Evolutionary conservation across 257 asterid genomes (phyloP).

Genomic region (Gynochthodes officinalis): DNA sequence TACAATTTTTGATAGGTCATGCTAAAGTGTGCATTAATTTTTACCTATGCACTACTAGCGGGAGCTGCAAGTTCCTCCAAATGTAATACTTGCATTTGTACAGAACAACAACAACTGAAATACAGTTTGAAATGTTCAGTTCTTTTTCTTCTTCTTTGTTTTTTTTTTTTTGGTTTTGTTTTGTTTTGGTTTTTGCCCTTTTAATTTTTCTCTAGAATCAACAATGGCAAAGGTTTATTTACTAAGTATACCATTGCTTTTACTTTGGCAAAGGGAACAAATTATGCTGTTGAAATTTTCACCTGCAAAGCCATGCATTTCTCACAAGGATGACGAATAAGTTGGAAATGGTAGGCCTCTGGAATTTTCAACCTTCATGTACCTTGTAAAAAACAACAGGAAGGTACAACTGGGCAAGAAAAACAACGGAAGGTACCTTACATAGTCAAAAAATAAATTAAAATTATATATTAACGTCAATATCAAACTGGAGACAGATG

Average conservation of each 20-base stretch:
- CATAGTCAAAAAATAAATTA: no score
- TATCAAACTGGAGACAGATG: not conserved
- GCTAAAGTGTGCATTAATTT: conserved; percentile 8
- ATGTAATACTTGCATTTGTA: not conserved
- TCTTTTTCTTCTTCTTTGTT: not conserved
- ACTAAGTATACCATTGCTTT: no score
- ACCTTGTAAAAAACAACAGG: not conserved
- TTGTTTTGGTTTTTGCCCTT: not conserved
- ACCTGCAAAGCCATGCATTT: not conserved
- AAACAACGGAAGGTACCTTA: not conserved
- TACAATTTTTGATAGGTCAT: not conserved
- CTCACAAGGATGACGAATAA: not conserved
- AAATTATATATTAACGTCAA: not conserved
- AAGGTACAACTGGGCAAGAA: not conserved
- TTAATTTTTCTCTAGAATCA: not conserved
- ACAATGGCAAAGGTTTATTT: not conserved
- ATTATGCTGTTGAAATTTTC: not conserved
- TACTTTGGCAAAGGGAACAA: not conserved
- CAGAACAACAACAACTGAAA: not conserved
- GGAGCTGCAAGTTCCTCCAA: not conserved
- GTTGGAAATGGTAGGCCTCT: not conserved
- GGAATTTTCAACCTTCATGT: not conserved
- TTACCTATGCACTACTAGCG: conserved; percentile 8
- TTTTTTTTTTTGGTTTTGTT: not conserved
- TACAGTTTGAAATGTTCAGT: not conserved